Conservation (phyloP, 2,329 filamentous ascomycete species). For the Neonectria sp. region DNA sequence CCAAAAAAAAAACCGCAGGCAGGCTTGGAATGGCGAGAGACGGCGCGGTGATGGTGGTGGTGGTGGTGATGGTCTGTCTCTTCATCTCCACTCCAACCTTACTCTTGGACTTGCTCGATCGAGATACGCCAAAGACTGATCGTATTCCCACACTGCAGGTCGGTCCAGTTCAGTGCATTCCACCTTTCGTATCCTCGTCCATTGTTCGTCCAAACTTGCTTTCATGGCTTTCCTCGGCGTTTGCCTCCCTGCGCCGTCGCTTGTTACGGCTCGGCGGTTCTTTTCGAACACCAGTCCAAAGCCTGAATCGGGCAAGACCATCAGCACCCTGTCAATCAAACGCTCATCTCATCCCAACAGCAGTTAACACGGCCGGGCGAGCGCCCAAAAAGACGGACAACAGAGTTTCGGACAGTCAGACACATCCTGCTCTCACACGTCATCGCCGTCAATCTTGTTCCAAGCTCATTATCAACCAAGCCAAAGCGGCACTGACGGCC, state of each 20-base stretch:
- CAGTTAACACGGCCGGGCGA: constrained; percentile 2
- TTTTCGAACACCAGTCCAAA: constrained; percentile 14
- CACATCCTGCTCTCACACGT: constrained; percentile 6
- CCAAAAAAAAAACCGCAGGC: neutral
- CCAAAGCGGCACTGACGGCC: constrained; percentile 22
- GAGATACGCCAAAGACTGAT: constrained; percentile 1
- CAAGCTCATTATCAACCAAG: constrained; percentile 16
- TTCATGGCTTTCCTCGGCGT: neutral
- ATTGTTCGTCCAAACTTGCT: constrained; percentile 2
- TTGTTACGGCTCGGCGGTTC: neutral
- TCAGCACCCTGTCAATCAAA: constrained; percentile 6
- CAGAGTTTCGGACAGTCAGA: constrained; percentile 9
- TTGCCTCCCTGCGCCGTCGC: neutral
- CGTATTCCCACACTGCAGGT: constrained; percentile 6
- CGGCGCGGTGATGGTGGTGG: constrained; percentile 25
- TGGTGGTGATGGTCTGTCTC: constrained; percentile 26
- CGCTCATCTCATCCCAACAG: neutral
- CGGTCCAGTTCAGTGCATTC: constrained; percentile 3
- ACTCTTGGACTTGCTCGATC: constrained; percentile 18
- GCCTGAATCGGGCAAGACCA: neutral
- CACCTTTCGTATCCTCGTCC: constrained; percentile 2
- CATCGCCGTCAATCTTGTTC: constrained; percentile 16
- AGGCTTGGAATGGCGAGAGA: constrained; percentile 6
- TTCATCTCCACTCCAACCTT: constrained; percentile 25
- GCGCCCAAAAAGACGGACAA: neutral